Evolutionary conservation across 148 eudicot genomes (phyloP), one percentile per base, ranked within the genome.

Genomic region (Drosera capensis): DNA sequence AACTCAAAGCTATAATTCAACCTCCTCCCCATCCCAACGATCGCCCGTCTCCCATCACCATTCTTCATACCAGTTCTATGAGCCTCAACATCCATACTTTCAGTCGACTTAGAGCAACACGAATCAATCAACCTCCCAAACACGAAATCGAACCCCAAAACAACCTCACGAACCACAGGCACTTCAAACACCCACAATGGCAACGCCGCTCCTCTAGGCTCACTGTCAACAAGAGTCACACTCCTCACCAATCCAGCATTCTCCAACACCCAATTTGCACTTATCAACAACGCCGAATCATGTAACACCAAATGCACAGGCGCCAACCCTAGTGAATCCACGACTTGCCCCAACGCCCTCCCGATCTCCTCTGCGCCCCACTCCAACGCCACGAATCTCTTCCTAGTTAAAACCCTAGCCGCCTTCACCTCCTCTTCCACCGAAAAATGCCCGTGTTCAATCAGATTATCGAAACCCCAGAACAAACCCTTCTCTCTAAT

Each of bases 391-490:
- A 61, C 74, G 21, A 65, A 53, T 51, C 43, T 55, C 49, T 64
- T 71, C n/a, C 49, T 48, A 20, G 48, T 77, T 42, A 38, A 40
- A 66, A 68, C 69, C 48, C 69, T 53, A 40, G 24, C 51, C 47
- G 24, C 51, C 47, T 58, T 55, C 13, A 17, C 61, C 38, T 54
- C 49, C 64, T 66, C 78, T 26, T 71, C 76, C 46, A 56, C 56
- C 24, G 86, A 60, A 30, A 88, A 55, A 52, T 80, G 70, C 36
- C 96, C 96, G 34, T 75, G 53, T 43, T 88, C 94, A 54, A 88
- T 58, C 64, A 88, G 64, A 71, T 73, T 73, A 74, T 88, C 96
- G 69, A 88, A 83, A 31, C 83, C 86, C 86, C 86, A 88, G 57
- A 88, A 88, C 28, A 88, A 11, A 19, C 96, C 96, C 66, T 83